Conservation (phyloP, 1,139 yeast genomes). For the Blastobotrys indianensis region DNA sequence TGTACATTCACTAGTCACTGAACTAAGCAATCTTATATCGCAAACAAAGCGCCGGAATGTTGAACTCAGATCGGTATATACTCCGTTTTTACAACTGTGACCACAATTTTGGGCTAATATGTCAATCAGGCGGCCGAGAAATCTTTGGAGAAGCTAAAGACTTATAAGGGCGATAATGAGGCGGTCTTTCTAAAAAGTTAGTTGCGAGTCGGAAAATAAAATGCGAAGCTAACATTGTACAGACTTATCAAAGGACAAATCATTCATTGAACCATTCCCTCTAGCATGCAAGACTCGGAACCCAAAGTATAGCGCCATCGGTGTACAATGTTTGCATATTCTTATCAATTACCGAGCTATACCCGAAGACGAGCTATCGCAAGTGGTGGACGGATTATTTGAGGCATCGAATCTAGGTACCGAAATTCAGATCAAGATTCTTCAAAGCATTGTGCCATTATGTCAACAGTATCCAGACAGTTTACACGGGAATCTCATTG, state of each 20-base stretch:
- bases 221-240: conserved; percentile 1
- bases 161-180: conserved; percentile 30
- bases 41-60: conserved; percentile 68
- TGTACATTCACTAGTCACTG: conserved; percentile 35
- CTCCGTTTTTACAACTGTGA: not conserved
- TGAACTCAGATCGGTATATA: conserved; percentile 49
- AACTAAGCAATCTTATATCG: conserved; percentile 51
- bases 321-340: conserved; percentile 63
- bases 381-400: conserved; percentile 57
- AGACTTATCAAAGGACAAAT: conserved; percentile 40
- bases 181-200: conserved; percentile 30
- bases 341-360: conserved; percentile 49
- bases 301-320: conserved; percentile 63
- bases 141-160: conserved; percentile 47
- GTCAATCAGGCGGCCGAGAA: conserved; percentile 51
- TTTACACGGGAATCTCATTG: conserved; percentile 52
- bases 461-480: conserved; percentile 55
- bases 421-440: conserved; percentile 81
- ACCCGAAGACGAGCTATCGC: conserved; percentile 46
- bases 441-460: conserved; percentile 75
- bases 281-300: conserved; percentile 69
- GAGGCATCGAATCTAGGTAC: conserved; percentile 73
- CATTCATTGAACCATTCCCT: conserved; percentile 63
- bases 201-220: not conserved
- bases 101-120: not conserved